Percentiles rank a stretch among this genome's conserved stretches.
Evolutionary conservation across 208 protist genomes (phyloP).

Genomic region (Crithidia sp.): DNA sequence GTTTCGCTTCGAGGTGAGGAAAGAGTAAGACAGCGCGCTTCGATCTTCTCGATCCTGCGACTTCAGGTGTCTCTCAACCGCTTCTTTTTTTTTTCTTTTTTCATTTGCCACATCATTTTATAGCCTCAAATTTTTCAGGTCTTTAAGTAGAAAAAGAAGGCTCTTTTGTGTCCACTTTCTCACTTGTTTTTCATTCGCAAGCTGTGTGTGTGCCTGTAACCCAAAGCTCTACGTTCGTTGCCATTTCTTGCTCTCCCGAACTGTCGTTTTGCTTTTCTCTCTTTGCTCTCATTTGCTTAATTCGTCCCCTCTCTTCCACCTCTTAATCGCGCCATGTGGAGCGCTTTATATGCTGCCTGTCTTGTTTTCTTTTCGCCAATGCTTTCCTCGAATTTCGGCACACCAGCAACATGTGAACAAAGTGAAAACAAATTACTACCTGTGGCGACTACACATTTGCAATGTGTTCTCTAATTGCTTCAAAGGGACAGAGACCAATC

Average conservation of each 20-base stretch:
- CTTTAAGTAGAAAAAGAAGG: too few relatives aligned
- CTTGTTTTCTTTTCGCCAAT: too few relatives aligned
- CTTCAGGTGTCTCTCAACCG: neutral
- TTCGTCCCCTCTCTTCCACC: neutral
- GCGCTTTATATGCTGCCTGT: too few relatives aligned
- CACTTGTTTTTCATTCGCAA: constrained; percentile 19
- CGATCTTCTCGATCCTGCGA: neutral
- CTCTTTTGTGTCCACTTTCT: too few relatives aligned
- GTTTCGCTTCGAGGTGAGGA: constrained; percentile 19
- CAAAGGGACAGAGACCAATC: too few relatives aligned
- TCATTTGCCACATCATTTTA: constrained; percentile 2
- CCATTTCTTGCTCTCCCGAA: constrained; percentile 1
- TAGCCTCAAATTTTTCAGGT: too few relatives aligned
- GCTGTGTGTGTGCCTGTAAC: constrained; percentile 1
- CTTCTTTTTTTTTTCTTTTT: constrained; percentile 30
- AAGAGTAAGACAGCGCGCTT: neutral
- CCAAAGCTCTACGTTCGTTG: constrained; percentile 6
- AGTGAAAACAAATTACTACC: too few relatives aligned
- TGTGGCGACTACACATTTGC: too few relatives aligned
- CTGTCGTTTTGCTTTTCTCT: constrained; percentile 8
- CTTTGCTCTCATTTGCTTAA: constrained; percentile 12
- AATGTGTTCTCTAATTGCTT: too few relatives aligned
- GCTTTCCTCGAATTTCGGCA: too few relatives aligned
- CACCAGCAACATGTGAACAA: too few relatives aligned
- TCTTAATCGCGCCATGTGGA: neutral